Conservation (phyloP, 2,329 filamentous ascomycete genomes). For the Cladophialophora psammophila region DNA sequence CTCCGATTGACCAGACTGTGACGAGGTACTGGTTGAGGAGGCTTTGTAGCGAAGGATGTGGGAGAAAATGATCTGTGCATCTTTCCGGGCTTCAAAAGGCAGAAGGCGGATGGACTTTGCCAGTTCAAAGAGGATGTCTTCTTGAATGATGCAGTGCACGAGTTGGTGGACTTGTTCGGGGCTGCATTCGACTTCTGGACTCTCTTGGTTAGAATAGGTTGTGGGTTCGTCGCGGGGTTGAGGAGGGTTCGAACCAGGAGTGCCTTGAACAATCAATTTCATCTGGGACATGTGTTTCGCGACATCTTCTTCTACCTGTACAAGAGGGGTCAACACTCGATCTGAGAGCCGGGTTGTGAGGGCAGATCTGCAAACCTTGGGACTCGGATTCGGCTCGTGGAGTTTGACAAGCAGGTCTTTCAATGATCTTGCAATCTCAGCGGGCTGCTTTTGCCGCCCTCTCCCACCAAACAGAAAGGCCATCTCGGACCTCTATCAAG, state of each 20-base stretch:
- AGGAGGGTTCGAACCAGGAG: slow-evolving; percentile 70
- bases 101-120: slow-evolving; percentile 82
- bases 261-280: slow-evolving; percentile 92
- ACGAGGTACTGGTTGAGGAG: slow-evolving; percentile 65
- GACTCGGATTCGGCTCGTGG: slow-evolving; percentile 62
- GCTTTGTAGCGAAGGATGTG: slow-evolving; percentile 91
- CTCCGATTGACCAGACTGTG: slow-evolving; percentile 62
- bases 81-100: slow-evolving; percentile 95
- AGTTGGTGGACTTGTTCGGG: slow-evolving; percentile 89
- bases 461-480: slow-evolving; percentile 71
- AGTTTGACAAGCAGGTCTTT: slow-evolving; percentile 70
- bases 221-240: slow-evolving; percentile 26
- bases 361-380: slow-evolving; percentile 58
- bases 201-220: slow-evolving; percentile 23
- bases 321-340: slow-evolving; percentile 10
- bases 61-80: slow-evolving; percentile 93
- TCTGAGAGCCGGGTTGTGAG: slow-evolving; percentile 15
- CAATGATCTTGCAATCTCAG: slow-evolving; percentile 68
- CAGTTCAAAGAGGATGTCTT: slow-evolving; percentile 86
- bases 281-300: slow-evolving; percentile 86
- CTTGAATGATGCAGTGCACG: slow-evolving; percentile 82
- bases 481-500: slow-evolving; percentile 56
- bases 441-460: slow-evolving; percentile 66
- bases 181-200: slow-evolving; percentile 79
- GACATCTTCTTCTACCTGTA: slow-evolving; percentile 36